A percentile compares a stretch with the other conserved stretches of the same genome.
phyloP scores from a whole-genome alignment of 2,329 filamentous ascomycete species.

The Ophiostoma ulmi region DNA sequence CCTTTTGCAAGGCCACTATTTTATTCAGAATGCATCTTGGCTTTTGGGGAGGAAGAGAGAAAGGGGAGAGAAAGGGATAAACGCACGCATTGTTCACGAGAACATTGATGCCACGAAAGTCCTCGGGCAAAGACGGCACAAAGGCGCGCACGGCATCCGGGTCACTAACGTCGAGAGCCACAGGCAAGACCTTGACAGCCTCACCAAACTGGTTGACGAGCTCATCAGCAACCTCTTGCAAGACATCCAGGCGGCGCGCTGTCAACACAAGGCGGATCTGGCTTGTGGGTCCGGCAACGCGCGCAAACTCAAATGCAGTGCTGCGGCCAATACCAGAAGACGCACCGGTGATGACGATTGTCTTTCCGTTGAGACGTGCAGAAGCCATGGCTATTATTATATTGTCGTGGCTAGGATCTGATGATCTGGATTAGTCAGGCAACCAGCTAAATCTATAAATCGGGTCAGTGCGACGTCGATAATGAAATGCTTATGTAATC shows the following conservation, averaged over 20 bases:
- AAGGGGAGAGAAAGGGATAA: background rate
- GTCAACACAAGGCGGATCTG: conserved; percentile 80
- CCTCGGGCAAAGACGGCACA: conserved; percentile 66
- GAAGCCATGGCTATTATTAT: background rate
- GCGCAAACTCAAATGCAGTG: conserved; percentile 86
- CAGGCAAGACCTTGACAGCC: conserved; percentile 76
- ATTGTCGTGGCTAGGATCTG: background rate
- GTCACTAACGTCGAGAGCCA: conserved; percentile 82
- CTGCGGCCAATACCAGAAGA: conserved; percentile 84
- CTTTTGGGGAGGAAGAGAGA: background rate
- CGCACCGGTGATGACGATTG: conserved; percentile 83
- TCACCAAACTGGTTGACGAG: conserved; percentile 75
- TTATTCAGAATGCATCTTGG: conserved; percentile 9
- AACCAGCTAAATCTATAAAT: background rate
- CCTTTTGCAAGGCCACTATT: conserved; percentile 79
- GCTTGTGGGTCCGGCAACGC: conserved; percentile 61
- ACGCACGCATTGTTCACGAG: conserved; percentile 93
- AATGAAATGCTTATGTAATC: too few relatives aligned
- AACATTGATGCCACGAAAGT: conserved; percentile 79
- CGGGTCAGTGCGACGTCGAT: too few relatives aligned
- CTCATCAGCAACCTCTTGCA: conserved; percentile 70
- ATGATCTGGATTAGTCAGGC: background rate
- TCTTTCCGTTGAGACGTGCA: conserved; percentile 84
- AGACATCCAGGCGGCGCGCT: conserved; percentile 71
- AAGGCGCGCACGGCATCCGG: conserved; percentile 68